Conservation (phyloP, 2,329 filamentous ascomycete genomes). For the Alternaria sp. region DNA sequence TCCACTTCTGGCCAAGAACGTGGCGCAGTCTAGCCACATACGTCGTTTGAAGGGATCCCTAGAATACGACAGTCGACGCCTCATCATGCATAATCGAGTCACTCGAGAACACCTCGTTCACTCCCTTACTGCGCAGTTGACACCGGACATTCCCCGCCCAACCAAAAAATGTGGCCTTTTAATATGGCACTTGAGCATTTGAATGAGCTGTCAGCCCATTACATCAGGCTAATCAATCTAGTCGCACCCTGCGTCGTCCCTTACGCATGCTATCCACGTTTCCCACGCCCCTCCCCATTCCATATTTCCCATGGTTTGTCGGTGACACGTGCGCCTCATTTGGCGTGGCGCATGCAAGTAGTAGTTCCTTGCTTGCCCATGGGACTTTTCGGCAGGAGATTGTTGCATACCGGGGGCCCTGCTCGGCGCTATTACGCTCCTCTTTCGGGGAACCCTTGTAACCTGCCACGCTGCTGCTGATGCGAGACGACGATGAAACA, state of each 20-base stretch:
- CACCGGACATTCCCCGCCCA: neutral
- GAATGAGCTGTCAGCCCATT: no score
- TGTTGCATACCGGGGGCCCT: neutral
- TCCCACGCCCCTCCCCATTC: neutral
- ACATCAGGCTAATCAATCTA: neutral
- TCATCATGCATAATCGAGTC: constrained; percentile 2
- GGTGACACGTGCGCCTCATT: constrained; percentile 2
- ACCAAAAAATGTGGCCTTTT: neutral
- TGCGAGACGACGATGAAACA: constrained; percentile 49
- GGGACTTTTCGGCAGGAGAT: neutral
- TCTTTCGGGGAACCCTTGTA: constrained; percentile 3
- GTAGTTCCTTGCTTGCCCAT: constrained; percentile 2
- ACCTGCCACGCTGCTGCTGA: neutral
- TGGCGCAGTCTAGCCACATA: neutral
- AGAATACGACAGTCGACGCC: constrained; percentile 1
- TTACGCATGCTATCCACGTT: constrained; percentile 4
- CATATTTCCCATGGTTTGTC: neutral
- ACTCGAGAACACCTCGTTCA: constrained; percentile 1
- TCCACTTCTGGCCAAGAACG: neutral
- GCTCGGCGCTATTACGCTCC: constrained; percentile 8
- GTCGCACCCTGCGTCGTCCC: neutral
- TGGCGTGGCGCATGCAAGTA: constrained; percentile 1
- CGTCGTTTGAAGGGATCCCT: constrained; percentile 2
- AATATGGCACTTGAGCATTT: neutral
- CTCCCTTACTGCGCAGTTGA: neutral